phyloP scores from a whole-genome alignment of 179 eudicot genomes.

The Patellifolia procumbens region DNA sequence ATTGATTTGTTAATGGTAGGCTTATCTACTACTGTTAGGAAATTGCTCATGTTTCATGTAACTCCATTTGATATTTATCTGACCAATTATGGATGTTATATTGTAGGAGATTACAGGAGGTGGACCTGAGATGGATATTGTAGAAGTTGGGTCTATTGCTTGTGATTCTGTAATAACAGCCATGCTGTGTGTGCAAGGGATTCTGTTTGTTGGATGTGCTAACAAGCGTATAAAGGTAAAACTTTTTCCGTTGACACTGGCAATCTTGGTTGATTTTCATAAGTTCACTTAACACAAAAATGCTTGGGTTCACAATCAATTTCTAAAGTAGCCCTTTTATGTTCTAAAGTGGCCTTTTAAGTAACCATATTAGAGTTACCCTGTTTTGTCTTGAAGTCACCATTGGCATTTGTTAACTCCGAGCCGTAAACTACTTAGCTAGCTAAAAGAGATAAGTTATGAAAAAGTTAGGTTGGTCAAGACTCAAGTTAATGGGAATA shows the following conservation, averaged over 20 bases:
- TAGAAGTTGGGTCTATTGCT: constrained; percentile 57
- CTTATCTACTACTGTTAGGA: not conserved
- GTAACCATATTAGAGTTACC: too few species aligned
- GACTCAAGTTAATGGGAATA: too few species aligned
- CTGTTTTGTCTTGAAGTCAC: too few species aligned
- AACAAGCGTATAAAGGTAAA: constrained; percentile 72
- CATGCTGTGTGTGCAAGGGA: constrained; percentile 56
- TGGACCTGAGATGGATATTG: constrained; percentile 43
- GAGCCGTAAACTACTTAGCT: too few species aligned
- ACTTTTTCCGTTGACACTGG: not conserved
- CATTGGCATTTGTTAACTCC: too few species aligned
- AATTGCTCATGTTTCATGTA: not conserved
- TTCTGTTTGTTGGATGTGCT: constrained; percentile 73
- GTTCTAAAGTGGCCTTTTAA: too few species aligned
- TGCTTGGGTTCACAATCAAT: too few species aligned
- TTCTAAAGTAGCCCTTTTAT: too few species aligned
- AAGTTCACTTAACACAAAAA: not conserved
- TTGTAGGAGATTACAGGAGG: constrained; percentile 55
- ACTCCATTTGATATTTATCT: not conserved
- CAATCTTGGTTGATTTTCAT: not conserved
- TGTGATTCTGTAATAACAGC: constrained; percentile 72
- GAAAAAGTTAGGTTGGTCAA: too few species aligned
- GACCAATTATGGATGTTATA: constrained; percentile 8
- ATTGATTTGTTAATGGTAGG: not conserved
- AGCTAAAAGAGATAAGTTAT: too few species aligned